phyloP scores from a whole-genome alignment of 345 rosid genomes.

The Tarenaya hassleriana region DNA sequence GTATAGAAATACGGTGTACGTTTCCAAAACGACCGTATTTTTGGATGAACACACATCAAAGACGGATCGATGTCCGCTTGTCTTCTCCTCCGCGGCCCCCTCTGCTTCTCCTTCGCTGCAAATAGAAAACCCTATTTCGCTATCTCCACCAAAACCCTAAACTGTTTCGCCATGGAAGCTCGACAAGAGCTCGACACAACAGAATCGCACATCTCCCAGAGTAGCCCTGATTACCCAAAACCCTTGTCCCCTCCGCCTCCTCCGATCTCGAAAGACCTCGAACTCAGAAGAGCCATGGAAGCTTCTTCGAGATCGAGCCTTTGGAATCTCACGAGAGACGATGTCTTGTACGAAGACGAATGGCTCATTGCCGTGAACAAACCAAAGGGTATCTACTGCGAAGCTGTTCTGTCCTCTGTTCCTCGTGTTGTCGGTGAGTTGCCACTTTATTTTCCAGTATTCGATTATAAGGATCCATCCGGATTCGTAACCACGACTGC shows the following conservation, averaged over 20 bases:
- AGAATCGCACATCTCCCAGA: conserved; percentile 31
- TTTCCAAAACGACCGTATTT: no score
- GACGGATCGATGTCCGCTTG: no score
- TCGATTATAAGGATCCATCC: no score
- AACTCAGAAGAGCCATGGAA: conserved; percentile 64
- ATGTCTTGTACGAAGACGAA: conserved; percentile 69
- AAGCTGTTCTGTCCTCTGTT: conserved; percentile 49
- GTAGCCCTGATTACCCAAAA: conserved; percentile 44
- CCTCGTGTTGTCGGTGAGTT: conserved; percentile 35
- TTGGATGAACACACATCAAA: no score
- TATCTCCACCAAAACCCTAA: conserved; percentile 11
- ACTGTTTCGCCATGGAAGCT: conserved; percentile 16
- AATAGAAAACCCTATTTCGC: conserved; percentile 27
- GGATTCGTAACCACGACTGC: no score
- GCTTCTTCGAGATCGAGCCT: conserved; percentile 76
- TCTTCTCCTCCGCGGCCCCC: conserved; percentile 22
- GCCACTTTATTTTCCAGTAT: background rate
- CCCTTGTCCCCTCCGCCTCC: conserved; percentile 78
- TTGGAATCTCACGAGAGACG: conserved; percentile 38
- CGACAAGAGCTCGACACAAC: background rate
- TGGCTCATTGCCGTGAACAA: conserved; percentile 75
- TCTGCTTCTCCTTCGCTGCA: conserved; percentile 12
- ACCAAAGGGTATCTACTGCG: conserved; percentile 81
- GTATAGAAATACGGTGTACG: no score
- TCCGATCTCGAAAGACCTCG: conserved; percentile 59